Conservation (phyloP, 2,329 filamentous ascomycete genomes). For the Trichoderma atrobrunneum region DNA sequence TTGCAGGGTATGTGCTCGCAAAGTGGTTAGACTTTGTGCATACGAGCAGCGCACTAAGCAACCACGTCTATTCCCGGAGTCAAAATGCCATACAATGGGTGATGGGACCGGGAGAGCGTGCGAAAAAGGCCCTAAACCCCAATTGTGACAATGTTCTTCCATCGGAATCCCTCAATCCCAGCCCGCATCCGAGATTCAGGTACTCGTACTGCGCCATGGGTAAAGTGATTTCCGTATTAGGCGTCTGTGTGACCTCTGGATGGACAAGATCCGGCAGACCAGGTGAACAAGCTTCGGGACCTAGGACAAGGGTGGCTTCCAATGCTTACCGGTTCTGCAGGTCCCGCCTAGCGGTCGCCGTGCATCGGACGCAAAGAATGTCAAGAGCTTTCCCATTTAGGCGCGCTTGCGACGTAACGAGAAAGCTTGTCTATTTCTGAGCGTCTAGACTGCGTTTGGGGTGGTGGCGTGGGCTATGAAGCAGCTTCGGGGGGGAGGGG, state of each 20-base stretch:
- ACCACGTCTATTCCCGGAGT: background rate
- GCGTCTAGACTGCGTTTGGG: slow-evolving; percentile 2
- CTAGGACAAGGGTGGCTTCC: slow-evolving; percentile 2
- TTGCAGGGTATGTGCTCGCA: background rate
- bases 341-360: slow-evolving; percentile 21
- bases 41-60: background rate
- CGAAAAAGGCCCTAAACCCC: background rate
- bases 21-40: background rate
- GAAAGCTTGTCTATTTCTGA: slow-evolving; percentile 3
- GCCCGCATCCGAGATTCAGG: slow-evolving; percentile 2
- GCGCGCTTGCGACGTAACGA: slow-evolving; percentile 20
- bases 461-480: slow-evolving; percentile 6
- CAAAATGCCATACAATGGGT: background rate
- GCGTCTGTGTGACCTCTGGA: slow-evolving; percentile 27
- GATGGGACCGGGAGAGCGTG: background rate
- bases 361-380: slow-evolving; percentile 33
- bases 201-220: slow-evolving; percentile 20
- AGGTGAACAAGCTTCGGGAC: slow-evolving; percentile 18
- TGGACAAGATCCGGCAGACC: slow-evolving; percentile 15
- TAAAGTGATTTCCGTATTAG: slow-evolving; percentile 31
- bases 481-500: background rate
- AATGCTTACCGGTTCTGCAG: slow-evolving; percentile 21
- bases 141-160: background rate
- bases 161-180: background rate
- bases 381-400: slow-evolving; percentile 33